Evolutionary conservation across 139 green algal genomes (phyloP), one percentile per base, ranked within the genome.

Genomic region (Pseudopediastrum boryanum): DNA sequence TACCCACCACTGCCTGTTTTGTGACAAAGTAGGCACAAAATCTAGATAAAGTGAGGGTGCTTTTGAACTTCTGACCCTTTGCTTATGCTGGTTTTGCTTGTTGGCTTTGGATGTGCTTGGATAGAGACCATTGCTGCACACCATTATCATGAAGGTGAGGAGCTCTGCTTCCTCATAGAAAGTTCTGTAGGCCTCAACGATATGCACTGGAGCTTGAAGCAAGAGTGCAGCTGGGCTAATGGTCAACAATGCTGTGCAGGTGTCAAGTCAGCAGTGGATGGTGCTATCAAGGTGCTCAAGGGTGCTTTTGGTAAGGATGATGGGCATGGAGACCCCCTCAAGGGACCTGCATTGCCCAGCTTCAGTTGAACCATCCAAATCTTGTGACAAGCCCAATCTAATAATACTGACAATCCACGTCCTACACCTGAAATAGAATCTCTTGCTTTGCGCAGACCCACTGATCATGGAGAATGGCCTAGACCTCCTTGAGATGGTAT

Each of bases 401-500:
- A 42, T n/a, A 0, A 6, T 29, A 13, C 9, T 36, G 29, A 36
- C 41, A 29, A 29, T 74, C 46, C 38, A 44, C 6, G 9, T 54
- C 56, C 33, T 35, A 33, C 33, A 39, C 13, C 23, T 10, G 31
- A 0, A 35, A 33, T 52, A 61, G 72, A 4, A 33, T 27, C 2
- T 70, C 4, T 23, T 69, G 6, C 35, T 74, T 44, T 21, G n/a
- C 35, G 66, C 84, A 93, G 89, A 80, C 2, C 82, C 80, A 0
- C 63, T 92, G 1, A 65, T 89, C 12, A 91, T 92, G 89, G 78
- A 85, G 36, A 90, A 92, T 58, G 90, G 89, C 0, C 67, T 65
- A n/a, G 90, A 94, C 66, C 50, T 94, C 29, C 56, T 94, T 16
- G 82, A 90, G 52, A 89, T 94, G 87, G 83, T 92, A 9, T 94